A percentile compares a stretch with the other conserved stretches of the same genome.
Conservation (phyloP, 257 asterid species). For the Nicotiana tabacum region DNA sequence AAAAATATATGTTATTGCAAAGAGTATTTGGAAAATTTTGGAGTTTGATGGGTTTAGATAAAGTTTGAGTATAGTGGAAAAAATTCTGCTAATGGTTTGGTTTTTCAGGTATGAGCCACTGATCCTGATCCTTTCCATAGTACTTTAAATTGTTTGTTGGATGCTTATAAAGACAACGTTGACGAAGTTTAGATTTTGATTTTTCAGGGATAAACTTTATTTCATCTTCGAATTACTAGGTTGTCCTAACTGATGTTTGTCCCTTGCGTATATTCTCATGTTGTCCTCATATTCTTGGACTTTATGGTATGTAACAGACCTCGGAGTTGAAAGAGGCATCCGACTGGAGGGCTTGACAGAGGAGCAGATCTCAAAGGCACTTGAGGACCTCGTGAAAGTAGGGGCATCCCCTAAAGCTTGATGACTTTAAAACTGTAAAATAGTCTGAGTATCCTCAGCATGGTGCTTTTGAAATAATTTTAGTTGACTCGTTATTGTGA, state of each 20-base stretch:
- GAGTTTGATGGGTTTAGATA: neutral
- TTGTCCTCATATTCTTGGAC: neutral
- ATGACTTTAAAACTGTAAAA: neutral
- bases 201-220: neutral
- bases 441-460: slow-evolving; percentile 3
- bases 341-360: slow-evolving; percentile 63
- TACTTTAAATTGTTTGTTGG: neutral
- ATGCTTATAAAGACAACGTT: neutral
- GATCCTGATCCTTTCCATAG: neutral
- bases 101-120: neutral
- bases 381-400: slow-evolving; percentile 66
- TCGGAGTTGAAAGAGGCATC: slow-evolving; percentile 78
- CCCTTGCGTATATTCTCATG: neutral
- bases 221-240: neutral
- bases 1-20: neutral
- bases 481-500: neutral
- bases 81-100: neutral
- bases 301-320: slow-evolving; percentile 26
- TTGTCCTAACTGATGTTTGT: neutral
- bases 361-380: slow-evolving; percentile 72
- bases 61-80: neutral
- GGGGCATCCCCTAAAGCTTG: slow-evolving; percentile 45
- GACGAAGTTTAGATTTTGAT: neutral
- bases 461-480: neutral
- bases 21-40: neutral